phyloP scores from a whole-genome alignment of 495 filamentous ascomycete species.

The Bombardia bombarda region DNA sequence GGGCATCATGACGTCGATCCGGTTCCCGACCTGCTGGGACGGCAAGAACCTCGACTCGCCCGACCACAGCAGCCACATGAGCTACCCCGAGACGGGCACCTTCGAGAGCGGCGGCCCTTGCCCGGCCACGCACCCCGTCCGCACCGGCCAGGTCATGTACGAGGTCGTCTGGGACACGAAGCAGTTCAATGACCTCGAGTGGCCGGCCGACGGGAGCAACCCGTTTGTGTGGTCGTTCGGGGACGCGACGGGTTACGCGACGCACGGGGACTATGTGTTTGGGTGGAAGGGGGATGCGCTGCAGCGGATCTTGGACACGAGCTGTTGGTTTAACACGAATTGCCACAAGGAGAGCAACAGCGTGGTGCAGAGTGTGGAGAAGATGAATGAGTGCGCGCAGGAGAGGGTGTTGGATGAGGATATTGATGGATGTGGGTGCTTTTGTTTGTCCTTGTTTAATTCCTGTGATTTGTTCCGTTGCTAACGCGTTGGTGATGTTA shows the following conservation, averaged over 20 bases:
- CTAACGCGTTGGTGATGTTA: neutral
- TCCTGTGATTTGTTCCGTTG: neutral
- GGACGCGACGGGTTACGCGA: slow-evolving; percentile 8
- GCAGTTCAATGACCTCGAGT: slow-evolving; percentile 36
- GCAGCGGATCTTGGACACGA: slow-evolving; percentile 29
- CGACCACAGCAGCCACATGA: slow-evolving; percentile 48
- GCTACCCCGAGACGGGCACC: slow-evolving; percentile 29
- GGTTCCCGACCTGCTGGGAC: slow-evolving; percentile 43
- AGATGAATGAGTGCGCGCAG: slow-evolving; percentile 24
- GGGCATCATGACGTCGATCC: slow-evolving; percentile 35
- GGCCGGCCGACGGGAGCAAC: slow-evolving; percentile 32
- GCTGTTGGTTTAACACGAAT: slow-evolving; percentile 20
- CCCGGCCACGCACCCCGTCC: slow-evolving; percentile 39
- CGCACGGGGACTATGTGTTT: slow-evolving; percentile 13
- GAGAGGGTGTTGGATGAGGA: slow-evolving; percentile 19
- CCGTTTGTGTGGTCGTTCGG: slow-evolving; percentile 30
- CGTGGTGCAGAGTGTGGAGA: slow-evolving; percentile 17
- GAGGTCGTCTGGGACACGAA: slow-evolving; percentile 44
- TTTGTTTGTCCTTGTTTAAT: neutral
- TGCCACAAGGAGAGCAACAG: slow-evolving; percentile 15
- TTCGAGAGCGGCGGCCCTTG: slow-evolving; percentile 33
- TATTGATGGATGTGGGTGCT: slow-evolving; percentile 23
- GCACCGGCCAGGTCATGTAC: slow-evolving; percentile 39
- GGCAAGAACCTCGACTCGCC: slow-evolving; percentile 48
- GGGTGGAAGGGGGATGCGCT: slow-evolving; percentile 34